Percentiles rank a stretch among this genome's conserved stretches.
Evolutionary conservation across 169 alveolate species (phyloP).

Genomic region (Cardiosporidium cionae): DNA sequence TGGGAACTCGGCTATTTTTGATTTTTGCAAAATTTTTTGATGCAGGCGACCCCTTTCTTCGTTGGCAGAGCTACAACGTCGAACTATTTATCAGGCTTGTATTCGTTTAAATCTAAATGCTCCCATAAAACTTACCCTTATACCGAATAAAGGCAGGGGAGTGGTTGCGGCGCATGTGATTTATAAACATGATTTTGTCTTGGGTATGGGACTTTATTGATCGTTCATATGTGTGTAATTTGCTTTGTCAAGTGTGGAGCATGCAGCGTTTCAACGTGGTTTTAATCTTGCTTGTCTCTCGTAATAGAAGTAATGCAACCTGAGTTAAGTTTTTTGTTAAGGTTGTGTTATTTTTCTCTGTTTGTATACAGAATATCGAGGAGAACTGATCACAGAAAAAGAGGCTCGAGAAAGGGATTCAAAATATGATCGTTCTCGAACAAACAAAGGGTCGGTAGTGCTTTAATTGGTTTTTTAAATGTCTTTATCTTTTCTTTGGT

Average conservation of each 20-base stretch:
- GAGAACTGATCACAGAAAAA: conserved; percentile 63
- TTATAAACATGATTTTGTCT: conserved; percentile 64
- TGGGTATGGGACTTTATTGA: too few species aligned
- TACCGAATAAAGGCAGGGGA: conserved; percentile 63
- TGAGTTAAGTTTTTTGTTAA: too few species aligned
- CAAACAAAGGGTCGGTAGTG: conserved; percentile 12
- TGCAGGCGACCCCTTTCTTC: conserved; percentile 17
- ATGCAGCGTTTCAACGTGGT: too few species aligned
- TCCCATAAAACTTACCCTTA: conserved; percentile 11
- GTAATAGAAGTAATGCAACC: too few species aligned
- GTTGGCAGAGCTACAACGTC: conserved; percentile 22
- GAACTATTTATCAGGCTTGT: conserved; percentile 28
- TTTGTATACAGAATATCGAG: conserved; percentile 59
- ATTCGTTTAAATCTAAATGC: conserved; percentile 14
- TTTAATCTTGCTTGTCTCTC: too few species aligned
- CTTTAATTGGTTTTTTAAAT: neutral
- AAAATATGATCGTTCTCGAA: conserved; percentile 35
- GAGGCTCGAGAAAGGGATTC: conserved; percentile 59
- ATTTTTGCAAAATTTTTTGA: too few species aligned
- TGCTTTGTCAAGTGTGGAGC: too few species aligned
- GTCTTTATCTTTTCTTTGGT: too few species aligned
- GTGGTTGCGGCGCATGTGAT: conserved; percentile 69
- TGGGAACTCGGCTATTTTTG: too few species aligned
- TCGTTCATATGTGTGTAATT: too few species aligned
- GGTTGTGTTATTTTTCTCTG: too few species aligned